Percentiles rank a stretch among this genome's conserved stretches.
Evolutionary conservation across 2,329 filamentous ascomycete species (phyloP).

Genomic region (Basipetospora chlamydospora): DNA sequence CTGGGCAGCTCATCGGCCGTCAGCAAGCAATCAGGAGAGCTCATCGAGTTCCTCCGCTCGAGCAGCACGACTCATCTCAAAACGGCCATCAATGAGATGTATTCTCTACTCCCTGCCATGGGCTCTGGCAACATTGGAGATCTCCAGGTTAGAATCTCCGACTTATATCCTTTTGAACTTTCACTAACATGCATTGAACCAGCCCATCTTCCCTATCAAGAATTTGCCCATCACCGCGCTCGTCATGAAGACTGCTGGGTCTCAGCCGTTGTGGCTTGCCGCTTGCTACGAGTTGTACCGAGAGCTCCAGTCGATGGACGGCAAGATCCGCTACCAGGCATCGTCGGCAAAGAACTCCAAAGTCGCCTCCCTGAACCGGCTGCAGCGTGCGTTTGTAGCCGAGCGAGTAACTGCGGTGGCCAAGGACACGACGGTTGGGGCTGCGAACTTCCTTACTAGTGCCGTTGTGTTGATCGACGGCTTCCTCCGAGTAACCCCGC

Average conservation of each 20-base stretch:
- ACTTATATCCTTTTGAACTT: not conserved
- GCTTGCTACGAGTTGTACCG: slow-evolving; percentile 35
- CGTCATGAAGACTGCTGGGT: slow-evolving; percentile 17
- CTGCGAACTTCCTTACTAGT: slow-evolving; percentile 32
- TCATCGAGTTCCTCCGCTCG: slow-evolving; percentile 4
- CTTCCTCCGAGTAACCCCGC: slow-evolving; percentile 23
- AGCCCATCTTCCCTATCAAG: slow-evolving; percentile 45
- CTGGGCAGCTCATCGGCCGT: not conserved
- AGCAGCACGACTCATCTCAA: slow-evolving; percentile 3
- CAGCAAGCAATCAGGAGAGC: not conserved
- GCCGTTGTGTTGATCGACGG: slow-evolving; percentile 23
- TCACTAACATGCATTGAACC: slow-evolving; percentile 9
- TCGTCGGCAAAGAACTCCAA: slow-evolving; percentile 28
- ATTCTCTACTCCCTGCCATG: slow-evolving; percentile 16
- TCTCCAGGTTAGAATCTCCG: slow-evolving; percentile 27
- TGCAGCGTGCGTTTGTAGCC: slow-evolving; percentile 44
- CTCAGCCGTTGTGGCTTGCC: slow-evolving; percentile 32
- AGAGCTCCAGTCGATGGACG: slow-evolving; percentile 26
- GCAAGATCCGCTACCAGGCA: slow-evolving; percentile 25
- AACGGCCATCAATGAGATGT: slow-evolving; percentile 20
- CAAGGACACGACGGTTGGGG: slow-evolving; percentile 44
- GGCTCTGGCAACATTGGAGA: slow-evolving; percentile 18
- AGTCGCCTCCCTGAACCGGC: slow-evolving; percentile 39
- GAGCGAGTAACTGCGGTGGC: slow-evolving; percentile 39
- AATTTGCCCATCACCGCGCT: slow-evolving; percentile 38